A percentile compares a stretch with the other conserved stretches of the same genome.
These are phyloP conservation scores for Hanseniaspora lindneri DNA, from an alignment of 805 yeast genomes.

Conservation along the genomic window DNA sequence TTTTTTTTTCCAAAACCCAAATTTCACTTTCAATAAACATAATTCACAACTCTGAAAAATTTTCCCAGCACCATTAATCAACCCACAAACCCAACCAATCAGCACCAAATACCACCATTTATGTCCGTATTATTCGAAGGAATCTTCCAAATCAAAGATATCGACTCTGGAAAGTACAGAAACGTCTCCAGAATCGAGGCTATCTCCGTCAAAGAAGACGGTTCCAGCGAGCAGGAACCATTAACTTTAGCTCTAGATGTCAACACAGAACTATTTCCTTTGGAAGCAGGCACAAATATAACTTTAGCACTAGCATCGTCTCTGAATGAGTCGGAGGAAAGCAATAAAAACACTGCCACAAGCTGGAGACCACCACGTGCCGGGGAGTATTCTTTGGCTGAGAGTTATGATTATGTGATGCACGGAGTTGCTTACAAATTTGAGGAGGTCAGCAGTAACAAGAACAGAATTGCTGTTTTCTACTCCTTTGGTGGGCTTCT, in stretches of 20 bases:
- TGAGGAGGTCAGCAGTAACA: constrained; percentile 51
- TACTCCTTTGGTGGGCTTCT: constrained; percentile 92
- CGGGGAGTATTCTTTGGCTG: constrained; percentile 78
- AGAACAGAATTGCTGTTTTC: constrained; percentile 69
- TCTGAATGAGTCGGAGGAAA: constrained; percentile 41
- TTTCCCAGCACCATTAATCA: background rate
- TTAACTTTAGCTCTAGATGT: constrained; percentile 61
- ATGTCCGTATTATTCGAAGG: constrained; percentile 70
- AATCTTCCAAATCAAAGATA: constrained; percentile 71
- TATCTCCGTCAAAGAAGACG: constrained; percentile 54
- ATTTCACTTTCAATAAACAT: no score
- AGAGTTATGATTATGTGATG: constrained; percentile 97
- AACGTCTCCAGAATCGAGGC: constrained; percentile 84
- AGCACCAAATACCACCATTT: background rate
- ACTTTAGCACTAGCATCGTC: constrained; percentile 80
- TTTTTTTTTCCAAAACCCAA: no score
- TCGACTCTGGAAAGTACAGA: constrained; percentile 83
- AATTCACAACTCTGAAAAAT: background rate
- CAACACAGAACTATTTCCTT: constrained; percentile 86
- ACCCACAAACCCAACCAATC: background rate
- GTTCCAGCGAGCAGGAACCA: constrained; percentile 51
- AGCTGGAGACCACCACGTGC: constrained; percentile 54
- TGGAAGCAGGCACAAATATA: constrained; percentile 58
- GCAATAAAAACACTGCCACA: constrained; percentile 32
- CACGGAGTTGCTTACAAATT: constrained; percentile 94